Percentiles rank a stretch among this genome's conserved stretches.
Conservation (phyloP, 495 filamentous ascomycete species). For the Podospora anserina region DNA sequence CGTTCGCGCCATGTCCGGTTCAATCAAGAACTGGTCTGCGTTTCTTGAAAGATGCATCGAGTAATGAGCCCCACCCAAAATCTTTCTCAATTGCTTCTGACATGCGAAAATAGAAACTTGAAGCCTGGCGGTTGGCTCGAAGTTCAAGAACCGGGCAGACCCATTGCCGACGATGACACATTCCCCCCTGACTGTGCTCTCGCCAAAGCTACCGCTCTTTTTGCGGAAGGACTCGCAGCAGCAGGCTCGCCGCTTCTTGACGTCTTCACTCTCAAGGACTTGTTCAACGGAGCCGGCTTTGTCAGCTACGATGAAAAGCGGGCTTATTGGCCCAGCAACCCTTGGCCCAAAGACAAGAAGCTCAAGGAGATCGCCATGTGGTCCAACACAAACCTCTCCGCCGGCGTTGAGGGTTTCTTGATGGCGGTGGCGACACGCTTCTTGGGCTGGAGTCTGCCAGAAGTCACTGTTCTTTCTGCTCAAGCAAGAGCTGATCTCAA, state of each 20-base stretch:
- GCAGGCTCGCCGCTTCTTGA: slow-evolving; percentile 1
- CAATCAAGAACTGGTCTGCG: slow-evolving; percentile 41
- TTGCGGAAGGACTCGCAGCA: not conserved
- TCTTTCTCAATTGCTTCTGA: not conserved
- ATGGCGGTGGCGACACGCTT: not conserved
- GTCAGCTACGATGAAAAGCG: slow-evolving; percentile 31
- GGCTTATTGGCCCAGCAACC: slow-evolving; percentile 37
- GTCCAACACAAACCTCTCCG: slow-evolving; percentile 8
- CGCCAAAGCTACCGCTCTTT: slow-evolving; percentile 16
- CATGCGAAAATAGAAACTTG: slow-evolving; percentile 24
- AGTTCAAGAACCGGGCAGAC: slow-evolving; percentile 24
- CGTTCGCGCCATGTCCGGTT: slow-evolving; percentile 40
- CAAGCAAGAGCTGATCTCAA: slow-evolving; percentile 6
- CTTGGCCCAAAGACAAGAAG: slow-evolving; percentile 45
- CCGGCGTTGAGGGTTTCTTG: slow-evolving; percentile 1
- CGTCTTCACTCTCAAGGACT: slow-evolving; percentile 27
- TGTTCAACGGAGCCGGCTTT: slow-evolving; percentile 34
- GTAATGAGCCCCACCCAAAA: not conserved
- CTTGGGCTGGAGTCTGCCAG: slow-evolving; percentile 9
- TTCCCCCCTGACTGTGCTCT: slow-evolving; percentile 20
- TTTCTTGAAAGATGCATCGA: slow-evolving; percentile 37
- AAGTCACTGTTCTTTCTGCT: slow-evolving; percentile 1
- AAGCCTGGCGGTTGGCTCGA: slow-evolving; percentile 49
- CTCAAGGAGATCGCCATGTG: slow-evolving; percentile 47
- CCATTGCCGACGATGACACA: slow-evolving; percentile 29